A percentile compares a stretch with the other conserved stretches of the same genome.
phyloP scores from a whole-genome alignment of 1,284 basidiomycete species.

The Uromyces viciae-fabae region DNA sequence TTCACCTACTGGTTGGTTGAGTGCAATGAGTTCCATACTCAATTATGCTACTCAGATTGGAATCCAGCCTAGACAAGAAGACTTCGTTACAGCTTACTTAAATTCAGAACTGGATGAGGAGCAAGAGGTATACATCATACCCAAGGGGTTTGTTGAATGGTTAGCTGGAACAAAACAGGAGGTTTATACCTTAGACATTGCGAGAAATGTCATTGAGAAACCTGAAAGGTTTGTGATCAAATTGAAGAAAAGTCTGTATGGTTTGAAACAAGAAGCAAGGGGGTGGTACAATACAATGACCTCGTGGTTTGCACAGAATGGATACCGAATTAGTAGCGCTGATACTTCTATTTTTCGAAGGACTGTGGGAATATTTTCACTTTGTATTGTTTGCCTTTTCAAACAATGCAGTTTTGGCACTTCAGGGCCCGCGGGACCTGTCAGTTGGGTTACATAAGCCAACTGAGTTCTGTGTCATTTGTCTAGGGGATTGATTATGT shows the following conservation, averaged over 20 bases:
- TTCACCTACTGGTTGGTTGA: neutral
- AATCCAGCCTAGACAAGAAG: neutral
- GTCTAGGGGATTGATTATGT: no score
- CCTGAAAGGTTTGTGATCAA: neutral
- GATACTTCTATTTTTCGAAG: no score
- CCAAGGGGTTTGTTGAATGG: constrained; percentile 8
- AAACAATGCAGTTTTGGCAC: no score
- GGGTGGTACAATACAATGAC: constrained; percentile 23
- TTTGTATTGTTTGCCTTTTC: no score
- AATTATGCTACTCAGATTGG: neutral
- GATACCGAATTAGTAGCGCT: neutral
- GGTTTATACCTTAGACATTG: neutral
- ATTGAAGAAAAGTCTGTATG: constrained; percentile 25
- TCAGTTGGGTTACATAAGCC: no score
- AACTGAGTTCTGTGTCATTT: no score
- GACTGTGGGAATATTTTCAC: no score
- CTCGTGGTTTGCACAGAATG: neutral
- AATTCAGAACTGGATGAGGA: neutral
- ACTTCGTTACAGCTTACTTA: neutral
- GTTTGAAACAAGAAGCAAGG: constrained; percentile 30
- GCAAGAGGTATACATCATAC: neutral
- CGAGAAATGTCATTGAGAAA: neutral
- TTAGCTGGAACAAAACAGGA: neutral
- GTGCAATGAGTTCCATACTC: neutral
- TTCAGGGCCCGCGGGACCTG: no score